Base-by-base conservation (phyloP, 352 stramenopile species). In the Pseudoperonospora humuli region DNA sequence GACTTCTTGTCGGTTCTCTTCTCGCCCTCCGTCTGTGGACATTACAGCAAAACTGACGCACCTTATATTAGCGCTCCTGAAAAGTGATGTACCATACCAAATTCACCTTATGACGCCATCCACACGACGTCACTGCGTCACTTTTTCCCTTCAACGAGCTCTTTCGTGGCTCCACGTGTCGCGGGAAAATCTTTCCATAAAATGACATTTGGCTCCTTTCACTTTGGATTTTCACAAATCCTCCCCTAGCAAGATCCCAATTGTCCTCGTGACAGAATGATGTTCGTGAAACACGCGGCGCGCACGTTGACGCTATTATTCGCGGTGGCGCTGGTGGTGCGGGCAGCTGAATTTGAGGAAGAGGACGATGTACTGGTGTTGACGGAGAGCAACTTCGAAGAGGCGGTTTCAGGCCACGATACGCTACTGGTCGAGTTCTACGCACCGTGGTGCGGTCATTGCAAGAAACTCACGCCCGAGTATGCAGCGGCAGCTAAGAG, bases 381-480 rank as follows among this genome's bases (percentile, higher is more conserved):
- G 48, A 95, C 75, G 39, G 83, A 96, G 57, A 67, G 86, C 60
- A 95, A 92, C 73, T 95, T 97, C 54, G 86, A 93, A 33, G 82
- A 86, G 20, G 86, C 86, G 13, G 68, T 97, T 15, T 59, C 65
- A 26, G 57, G 70, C 37, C 64, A 95, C 67, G 80, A 95, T 39
- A 82, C 79, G 47, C 64, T 97, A 34, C 75, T 97, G 25, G 85
- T 96, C 3, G 85, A 97, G 60, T 97, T 97, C 50, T 96, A 96
- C 45, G 92, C 92, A 29, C 92, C 91, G 24, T 97, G 89, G 89
- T 97, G 89, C 49, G 92, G 92, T 26, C 92, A 97, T 70, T 97
- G 92, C 75, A 93, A 96, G 75, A 75, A 81, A 44, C 75, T 97
- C 20, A 69, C 84, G 25, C 89, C 89, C 3, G 88, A 97, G 56